Evolutionary conservation across 139 green algal species (phyloP), one percentile per base, ranked within the genome.

Genomic region (Auxenochlorella pyrenoidosa): DNA sequence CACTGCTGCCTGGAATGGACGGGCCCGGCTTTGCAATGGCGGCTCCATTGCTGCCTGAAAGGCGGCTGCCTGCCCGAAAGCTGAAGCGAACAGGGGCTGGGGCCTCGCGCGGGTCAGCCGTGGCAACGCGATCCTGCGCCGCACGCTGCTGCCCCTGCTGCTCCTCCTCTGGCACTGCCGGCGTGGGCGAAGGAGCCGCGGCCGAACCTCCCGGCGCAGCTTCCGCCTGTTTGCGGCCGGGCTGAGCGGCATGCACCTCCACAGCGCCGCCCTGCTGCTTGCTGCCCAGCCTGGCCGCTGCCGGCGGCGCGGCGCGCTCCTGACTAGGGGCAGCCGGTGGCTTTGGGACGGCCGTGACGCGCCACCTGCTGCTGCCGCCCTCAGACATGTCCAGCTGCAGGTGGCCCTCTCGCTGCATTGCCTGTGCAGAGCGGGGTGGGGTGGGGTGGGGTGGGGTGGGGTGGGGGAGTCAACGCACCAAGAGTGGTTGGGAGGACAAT

Each of bases 351-450:
- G 58, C 59, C 5, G 21, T 40, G 36, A 84, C 79, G 3, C 54
- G 58, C 79, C 79, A 75, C 79, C 24, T 38, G 58, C 38, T 73
- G 36, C 38, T 54, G 58, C 58, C 58, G 38, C 5, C 28, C 15
- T 51, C 40, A 18, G 79, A 32, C 36, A 38, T 77, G 43, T 86
- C 81, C 10, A 86, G 81, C 65, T 79, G 16, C n/a, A 86, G 5
- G 41, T 79, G 81, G 18, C 81, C 81, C 63, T 78, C 81, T 6
- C 44, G 18, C 41, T 79, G 81, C 81, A 86, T 86, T 38, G 79
- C 79, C 79, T 84, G 79, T 43, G n/a, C n/a, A n/a, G n/a, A n/a
- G n/a, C n/a, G n/a, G n/a, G n/a, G n/a, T n/a, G n/a, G n/a, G n/a
- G n/a, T n/a, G n/a, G n/a, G n/a, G n/a, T n/a, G n/a, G n/a, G n/a